Evolutionary conservation across 1,139 yeast species (phyloP).

Genomic region (Pichia sp.): DNA sequence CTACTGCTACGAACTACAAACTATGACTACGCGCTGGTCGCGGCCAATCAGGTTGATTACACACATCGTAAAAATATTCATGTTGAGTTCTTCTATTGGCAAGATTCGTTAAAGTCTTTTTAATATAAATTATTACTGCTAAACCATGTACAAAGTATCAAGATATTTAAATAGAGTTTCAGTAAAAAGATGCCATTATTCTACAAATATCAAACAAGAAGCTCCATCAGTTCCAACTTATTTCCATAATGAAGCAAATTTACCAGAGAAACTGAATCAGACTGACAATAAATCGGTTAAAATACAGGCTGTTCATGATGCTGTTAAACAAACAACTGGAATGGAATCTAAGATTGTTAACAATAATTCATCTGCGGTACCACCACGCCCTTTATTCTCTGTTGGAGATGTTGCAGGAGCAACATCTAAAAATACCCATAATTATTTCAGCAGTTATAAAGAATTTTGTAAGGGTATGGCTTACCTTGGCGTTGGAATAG

Average conservation of each 20-base stretch:
- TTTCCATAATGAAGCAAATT: constrained; percentile 10
- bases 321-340: no score
- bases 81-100: neutral
- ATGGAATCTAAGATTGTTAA: no score
- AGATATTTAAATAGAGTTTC: no score
- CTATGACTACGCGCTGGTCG: neutral
- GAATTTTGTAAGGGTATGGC: constrained; percentile 15
- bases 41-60: neutral
- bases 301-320: no score
- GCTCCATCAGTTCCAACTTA: constrained; percentile 1
- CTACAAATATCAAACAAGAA: neutral
- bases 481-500: constrained; percentile 12
- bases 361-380: no score
- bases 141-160: no score
- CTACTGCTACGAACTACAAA: no score
- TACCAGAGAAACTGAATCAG: constrained; percentile 3
- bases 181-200: neutral
- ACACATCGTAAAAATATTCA: no score
- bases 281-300: no score
- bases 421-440: constrained; percentile 2
- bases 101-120: neutral
- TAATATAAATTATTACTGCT: neutral
- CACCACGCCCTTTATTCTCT: neutral
- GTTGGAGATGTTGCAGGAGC: neutral
- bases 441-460: constrained; percentile 8